These are phyloP conservation scores for Trichoderma aggressivum DNA, from an alignment of 2,329 filamentous ascomycete genomes.

Conservation along the genomic window DNA sequence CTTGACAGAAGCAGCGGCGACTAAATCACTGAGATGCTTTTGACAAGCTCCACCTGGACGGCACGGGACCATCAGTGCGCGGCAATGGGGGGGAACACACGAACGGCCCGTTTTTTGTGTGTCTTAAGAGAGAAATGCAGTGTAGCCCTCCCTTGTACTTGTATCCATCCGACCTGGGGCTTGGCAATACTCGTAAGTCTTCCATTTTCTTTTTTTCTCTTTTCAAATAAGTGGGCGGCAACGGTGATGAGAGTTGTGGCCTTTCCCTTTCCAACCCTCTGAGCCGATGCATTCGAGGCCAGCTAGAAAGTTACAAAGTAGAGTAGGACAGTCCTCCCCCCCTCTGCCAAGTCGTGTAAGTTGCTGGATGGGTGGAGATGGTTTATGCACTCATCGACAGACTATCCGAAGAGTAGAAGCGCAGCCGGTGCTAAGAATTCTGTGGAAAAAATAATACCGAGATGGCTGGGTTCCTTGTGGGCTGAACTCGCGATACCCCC, in stretches of 20 bases:
- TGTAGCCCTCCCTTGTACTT: not conserved
- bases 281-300: not conserved
- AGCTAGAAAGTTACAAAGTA: not conserved
- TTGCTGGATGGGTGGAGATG: slow-evolving; percentile 7
- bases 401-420: not conserved
- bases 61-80: slow-evolving; percentile 1
- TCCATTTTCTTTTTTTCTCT: not conserved
- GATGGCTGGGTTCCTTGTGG: not conserved
- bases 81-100: not conserved
- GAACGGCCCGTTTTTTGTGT: not conserved
- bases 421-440: not conserved
- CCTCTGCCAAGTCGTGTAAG: not conserved
- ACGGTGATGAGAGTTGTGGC: not conserved
- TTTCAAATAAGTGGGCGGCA: not conserved
- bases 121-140: not conserved
- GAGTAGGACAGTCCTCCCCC: not conserved
- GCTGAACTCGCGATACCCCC: not conserved
- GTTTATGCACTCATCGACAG: not conserved
- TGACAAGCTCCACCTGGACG: not conserved
- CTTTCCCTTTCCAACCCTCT: not conserved
- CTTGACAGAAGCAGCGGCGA: not conserved
- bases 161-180: not conserved
- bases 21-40: not conserved
- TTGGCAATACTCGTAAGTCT: not conserved
- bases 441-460: not conserved